Conservation (phyloP, 78 protist species). For the Creolimax fragrantissima region DNA sequence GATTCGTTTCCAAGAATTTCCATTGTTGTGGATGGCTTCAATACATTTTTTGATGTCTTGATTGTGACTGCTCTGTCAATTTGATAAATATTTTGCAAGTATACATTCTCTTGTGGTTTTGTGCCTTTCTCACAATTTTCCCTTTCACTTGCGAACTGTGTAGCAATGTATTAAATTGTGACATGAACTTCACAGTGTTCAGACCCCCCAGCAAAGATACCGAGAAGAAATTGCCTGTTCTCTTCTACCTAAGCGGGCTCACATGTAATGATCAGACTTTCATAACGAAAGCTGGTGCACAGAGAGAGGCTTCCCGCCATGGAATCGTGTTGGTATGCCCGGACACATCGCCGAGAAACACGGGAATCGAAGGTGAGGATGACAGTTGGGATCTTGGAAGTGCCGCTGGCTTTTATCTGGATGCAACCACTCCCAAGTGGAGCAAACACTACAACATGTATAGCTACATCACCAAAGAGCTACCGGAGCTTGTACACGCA, state of each 20-base stretch:
- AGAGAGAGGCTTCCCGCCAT: slow-evolving; percentile 30
- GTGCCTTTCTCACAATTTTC: not conserved
- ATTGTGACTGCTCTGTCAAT: not conserved
- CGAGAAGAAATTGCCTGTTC: not conserved
- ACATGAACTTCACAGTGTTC: not conserved
- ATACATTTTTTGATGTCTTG: not conserved
- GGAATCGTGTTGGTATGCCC: slow-evolving; percentile 61
- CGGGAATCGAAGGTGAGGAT: slow-evolving; percentile 32
- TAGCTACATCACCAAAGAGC: slow-evolving; percentile 69
- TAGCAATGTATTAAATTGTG: not conserved
- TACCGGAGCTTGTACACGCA: slow-evolving; percentile 35
- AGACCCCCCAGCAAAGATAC: not conserved
- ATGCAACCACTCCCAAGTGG: slow-evolving; percentile 70
- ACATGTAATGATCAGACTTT: slow-evolving; percentile 84
- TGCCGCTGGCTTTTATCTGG: slow-evolving; percentile 68
- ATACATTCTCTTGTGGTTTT: not conserved
- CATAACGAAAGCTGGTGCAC: slow-evolving; percentile 64
- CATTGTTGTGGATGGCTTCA: not conserved
- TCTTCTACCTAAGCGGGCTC: slow-evolving; percentile 34
- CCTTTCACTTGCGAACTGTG: not conserved
- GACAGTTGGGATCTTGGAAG: slow-evolving; percentile 54
- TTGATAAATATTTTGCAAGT: not conserved
- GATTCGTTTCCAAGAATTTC: too few relatives aligned
- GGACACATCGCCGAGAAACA: slow-evolving; percentile 81
- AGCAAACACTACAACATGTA: slow-evolving; percentile 66